Evolutionary conservation across 371 early-diverging fungal genomes (phyloP).

Genomic region (Mortierella sp.): DNA sequence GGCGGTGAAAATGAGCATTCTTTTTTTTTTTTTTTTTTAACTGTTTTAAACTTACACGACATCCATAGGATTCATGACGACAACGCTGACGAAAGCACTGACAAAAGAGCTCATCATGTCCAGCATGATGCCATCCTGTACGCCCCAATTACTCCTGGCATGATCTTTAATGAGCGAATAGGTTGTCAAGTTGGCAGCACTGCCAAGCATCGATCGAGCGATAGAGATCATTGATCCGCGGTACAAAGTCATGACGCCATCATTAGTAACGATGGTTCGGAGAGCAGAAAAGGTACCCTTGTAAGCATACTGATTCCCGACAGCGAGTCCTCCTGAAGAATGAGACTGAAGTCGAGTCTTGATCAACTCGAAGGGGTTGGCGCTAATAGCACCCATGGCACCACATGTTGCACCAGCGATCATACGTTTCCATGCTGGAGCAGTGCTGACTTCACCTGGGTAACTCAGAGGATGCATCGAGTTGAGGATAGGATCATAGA

Average conservation of each 20-base stretch:
- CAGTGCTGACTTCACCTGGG: conserved; percentile 59
- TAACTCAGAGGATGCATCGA: conserved; percentile 66
- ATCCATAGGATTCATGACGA: conserved; percentile 81
- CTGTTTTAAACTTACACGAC: conserved; percentile 62
- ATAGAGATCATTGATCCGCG: conserved; percentile 69
- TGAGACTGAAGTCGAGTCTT: conserved; percentile 75
- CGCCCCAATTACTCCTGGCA: conserved; percentile 64
- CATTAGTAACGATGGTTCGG: conserved; percentile 59
- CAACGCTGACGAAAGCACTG: conserved; percentile 62
- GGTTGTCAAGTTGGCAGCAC: conserved; percentile 71
- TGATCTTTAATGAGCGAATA: conserved; percentile 75
- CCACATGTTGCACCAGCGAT: conserved; percentile 76
- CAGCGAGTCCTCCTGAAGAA: conserved; percentile 61
- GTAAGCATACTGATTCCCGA: conserved; percentile 74
- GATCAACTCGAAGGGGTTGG: conserved; percentile 80
- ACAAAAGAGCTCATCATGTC: conserved; percentile 74
- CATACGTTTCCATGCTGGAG: conserved; percentile 80
- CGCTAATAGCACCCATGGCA: conserved; percentile 77
- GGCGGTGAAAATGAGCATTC: too few species aligned
- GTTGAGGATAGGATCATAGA: conserved; percentile 76
- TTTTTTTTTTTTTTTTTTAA: too few species aligned
- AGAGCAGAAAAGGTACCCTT: conserved; percentile 69
- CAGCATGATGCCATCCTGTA: conserved; percentile 66
- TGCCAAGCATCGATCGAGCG: conserved; percentile 71
- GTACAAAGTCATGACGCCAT: conserved; percentile 66